Evolutionary conservation across 1,139 yeast species (phyloP).

Genomic region (Debaryomycetaceae sp.): DNA sequence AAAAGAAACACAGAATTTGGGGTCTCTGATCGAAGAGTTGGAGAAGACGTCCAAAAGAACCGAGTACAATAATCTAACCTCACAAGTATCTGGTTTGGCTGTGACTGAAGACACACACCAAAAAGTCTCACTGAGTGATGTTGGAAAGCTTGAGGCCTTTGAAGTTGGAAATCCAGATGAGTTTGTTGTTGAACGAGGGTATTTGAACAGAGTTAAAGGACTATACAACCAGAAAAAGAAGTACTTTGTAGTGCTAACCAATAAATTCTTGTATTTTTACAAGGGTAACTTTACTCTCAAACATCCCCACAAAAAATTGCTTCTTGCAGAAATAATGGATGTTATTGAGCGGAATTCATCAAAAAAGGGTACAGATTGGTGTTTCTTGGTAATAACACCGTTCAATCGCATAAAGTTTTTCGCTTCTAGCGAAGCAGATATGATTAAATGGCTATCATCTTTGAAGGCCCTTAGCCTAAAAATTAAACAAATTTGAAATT

Average conservation of each 20-base stretch:
- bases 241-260: constrained; percentile 43
- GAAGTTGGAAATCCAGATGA: constrained; percentile 16
- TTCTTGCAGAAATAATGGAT: constrained; percentile 41
- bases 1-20: constrained; percentile 2
- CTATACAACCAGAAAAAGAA: constrained; percentile 49
- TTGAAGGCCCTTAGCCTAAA: constrained; percentile 22
- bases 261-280: constrained; percentile 37
- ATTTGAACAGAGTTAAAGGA: constrained; percentile 36
- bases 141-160: constrained; percentile 1
- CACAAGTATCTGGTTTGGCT: neutral
- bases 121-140: neutral
- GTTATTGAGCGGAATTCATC: constrained; percentile 53
- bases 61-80: neutral
- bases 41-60: constrained; percentile 1
- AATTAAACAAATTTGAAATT: neutral
- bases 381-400: constrained; percentile 49
- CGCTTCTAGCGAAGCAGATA: constrained; percentile 44
- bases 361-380: constrained; percentile 40
- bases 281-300: constrained; percentile 23
- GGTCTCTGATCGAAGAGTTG: neutral
- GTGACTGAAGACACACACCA: neutral
- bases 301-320: constrained; percentile 26
- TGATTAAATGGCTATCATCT: constrained; percentile 50
- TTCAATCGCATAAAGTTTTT: constrained; percentile 44
- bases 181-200: constrained; percentile 41